Conservation (phyloP, 2,329 filamentous ascomycete species). For the Bipolaris victoriae region DNA sequence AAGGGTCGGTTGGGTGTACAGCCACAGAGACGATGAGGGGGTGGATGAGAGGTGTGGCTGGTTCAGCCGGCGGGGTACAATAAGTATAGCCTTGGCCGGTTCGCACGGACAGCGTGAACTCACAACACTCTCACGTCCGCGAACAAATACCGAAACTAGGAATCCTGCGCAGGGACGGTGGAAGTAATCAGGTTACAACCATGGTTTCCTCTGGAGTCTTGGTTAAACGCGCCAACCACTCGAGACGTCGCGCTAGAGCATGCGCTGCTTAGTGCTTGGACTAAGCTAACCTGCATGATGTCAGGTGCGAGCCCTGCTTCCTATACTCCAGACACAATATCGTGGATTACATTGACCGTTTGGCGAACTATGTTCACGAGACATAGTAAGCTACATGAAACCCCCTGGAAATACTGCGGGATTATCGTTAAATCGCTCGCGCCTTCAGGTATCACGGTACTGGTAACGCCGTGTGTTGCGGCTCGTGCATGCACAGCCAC, state of each 20-base stretch:
- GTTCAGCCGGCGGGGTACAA: conserved; percentile 11
- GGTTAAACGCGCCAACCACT: neutral
- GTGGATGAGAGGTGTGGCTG: conserved; percentile 4
- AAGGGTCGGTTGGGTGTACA: neutral
- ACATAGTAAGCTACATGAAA: no score
- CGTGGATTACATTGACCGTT: neutral
- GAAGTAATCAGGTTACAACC: neutral
- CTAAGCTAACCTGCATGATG: neutral
- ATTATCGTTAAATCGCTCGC: neutral
- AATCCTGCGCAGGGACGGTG: neutral
- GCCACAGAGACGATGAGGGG: conserved; percentile 4
- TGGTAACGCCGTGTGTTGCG: neutral
- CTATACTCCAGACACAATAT: neutral
- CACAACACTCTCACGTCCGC: neutral
- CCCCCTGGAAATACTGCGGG: neutral
- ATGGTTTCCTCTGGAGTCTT: neutral
- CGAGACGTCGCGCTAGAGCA: neutral
- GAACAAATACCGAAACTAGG: neutral
- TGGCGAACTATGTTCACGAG: neutral
- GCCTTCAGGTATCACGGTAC: neutral
- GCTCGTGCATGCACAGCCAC: neutral
- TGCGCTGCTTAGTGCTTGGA: neutral
- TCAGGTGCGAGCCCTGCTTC: neutral
- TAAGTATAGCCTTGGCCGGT: conserved; percentile 9
- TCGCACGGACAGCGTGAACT: conserved; percentile 2